Base-by-base conservation (phyloP, 805 yeast genomes). In the Candida verbasci region DNA sequence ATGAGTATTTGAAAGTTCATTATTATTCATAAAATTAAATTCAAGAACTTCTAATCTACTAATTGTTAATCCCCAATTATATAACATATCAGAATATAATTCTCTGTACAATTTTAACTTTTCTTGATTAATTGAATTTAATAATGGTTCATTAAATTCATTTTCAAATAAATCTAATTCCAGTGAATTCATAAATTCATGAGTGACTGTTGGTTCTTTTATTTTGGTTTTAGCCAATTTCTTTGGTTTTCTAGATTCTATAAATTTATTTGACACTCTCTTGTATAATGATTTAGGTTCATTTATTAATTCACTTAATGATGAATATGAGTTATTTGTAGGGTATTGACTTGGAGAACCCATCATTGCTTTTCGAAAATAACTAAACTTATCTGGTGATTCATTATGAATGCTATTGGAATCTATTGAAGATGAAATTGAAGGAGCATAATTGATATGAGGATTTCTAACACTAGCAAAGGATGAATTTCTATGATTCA, bases 61-160 rank as follows among this genome's bases (percentile, higher is more conserved):
- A n/a, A 84, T 72, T 0, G 88, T 84, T 14, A 88, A 65, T 0
- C 93, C 94, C 97, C 97, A 91, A 23, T 73, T 58, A 49, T 75
- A 85, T 10, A 89, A 63, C 52, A 89, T 70, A 14, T 81, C 74
- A 0, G 96, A 88, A 55, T 91, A 89, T 46, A 80, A 82, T 15
- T 73, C 69, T 26, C 96, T 56, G 52, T 76, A 74, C 38, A 49
- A 34, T 28, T 52, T 55, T 30, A 74, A 56, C 32, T 64, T 65
- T 2, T 52, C 51, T 7, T 48, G 48, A 30, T 68, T 65, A 8
- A 63, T 56, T 3, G 66, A 51, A 27, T 63, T 65, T 34, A 76
- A 57, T 31, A 78, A 50, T 3, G 68, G 53, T 31, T 55, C 48
- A 2, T 70, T 52, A 40, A 65, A 67, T 0, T 66, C 52, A 39